Conservation (phyloP, 2,329 filamentous ascomycete species). For the Diaporthe citrichinensis region DNA sequence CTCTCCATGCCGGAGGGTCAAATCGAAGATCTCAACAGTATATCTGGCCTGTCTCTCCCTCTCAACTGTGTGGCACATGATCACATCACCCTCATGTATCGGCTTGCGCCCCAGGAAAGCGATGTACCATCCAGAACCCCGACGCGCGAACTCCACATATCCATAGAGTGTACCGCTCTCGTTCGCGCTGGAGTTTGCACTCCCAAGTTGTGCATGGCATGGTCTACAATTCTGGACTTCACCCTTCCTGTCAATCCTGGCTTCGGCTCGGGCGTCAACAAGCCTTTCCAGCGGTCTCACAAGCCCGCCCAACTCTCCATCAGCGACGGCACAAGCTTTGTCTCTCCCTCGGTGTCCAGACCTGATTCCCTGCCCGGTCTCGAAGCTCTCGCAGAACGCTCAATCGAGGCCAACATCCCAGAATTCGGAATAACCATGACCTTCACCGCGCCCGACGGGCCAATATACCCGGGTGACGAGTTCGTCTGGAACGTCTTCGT, state of each 20-base stretch:
- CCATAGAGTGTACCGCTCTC: conserved; percentile 71
- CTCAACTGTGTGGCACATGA: conserved; percentile 78
- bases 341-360: conserved; percentile 68
- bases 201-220: conserved; percentile 74
- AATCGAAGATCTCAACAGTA: conserved; percentile 70
- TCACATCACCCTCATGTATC: conserved; percentile 82
- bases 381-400: conserved; percentile 64
- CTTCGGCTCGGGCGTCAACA: conserved; percentile 66
- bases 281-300: conserved; percentile 73
- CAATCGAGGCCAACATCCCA: conserved; percentile 61
- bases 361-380: conserved; percentile 73
- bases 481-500: conserved; percentile 83
- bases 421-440: conserved; percentile 83
- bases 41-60: conserved; percentile 66
- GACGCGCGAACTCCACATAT: conserved; percentile 69
- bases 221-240: conserved; percentile 80
- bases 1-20: conserved; percentile 70
- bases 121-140: conserved; percentile 61
- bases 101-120: conserved; percentile 67
- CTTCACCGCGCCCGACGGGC: conserved; percentile 72
- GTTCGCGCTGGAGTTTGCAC: conserved; percentile 69
- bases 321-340: conserved; percentile 68
- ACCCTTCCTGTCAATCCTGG: conserved; percentile 74
- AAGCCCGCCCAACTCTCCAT: conserved; percentile 76
- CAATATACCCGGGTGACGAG: conserved; percentile 73